A percentile compares a stretch with the other conserved stretches of the same genome.
These are phyloP conservation scores for Kwoniella europaea DNA, from an alignment of 768 basidiomycete species.

Conservation along the genomic window DNA sequence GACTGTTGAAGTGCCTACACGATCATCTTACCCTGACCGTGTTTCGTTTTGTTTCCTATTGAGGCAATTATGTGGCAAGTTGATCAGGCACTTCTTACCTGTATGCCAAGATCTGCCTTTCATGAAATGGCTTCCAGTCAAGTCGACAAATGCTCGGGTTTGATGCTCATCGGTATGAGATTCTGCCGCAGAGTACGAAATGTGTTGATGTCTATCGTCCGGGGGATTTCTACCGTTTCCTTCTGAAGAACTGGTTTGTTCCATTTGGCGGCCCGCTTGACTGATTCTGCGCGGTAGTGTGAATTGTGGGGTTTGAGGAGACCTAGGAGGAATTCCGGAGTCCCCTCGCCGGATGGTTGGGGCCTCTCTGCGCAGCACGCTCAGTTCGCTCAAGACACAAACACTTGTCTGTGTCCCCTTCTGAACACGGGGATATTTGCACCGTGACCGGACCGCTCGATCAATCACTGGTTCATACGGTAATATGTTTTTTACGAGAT, in stretches of 20 bases:
- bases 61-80: not conserved
- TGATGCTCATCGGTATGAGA: not conserved
- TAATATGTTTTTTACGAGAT: not conserved
- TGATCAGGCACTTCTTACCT: not conserved
- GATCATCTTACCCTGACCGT: not conserved
- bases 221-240: too few relatives aligned
- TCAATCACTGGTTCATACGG: not conserved
- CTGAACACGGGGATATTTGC: not conserved
- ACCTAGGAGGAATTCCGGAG: conserved; percentile 3
- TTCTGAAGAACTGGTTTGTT: not conserved
- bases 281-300: not conserved
- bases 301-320: not conserved
- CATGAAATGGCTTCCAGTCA: not conserved
- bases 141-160: not conserved
- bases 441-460: conserved; percentile 10
- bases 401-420: not conserved
- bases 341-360: conserved; percentile 6
- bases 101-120: not conserved
- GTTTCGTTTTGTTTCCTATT: not conserved
- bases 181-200: not conserved
- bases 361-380: not conserved
- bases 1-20: not conserved
- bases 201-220: not conserved
- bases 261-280: not conserved
- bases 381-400: not conserved